Evolutionary conservation across 2,329 filamentous ascomycete genomes (phyloP).

Genomic region (Raffaelea arxii): DNA sequence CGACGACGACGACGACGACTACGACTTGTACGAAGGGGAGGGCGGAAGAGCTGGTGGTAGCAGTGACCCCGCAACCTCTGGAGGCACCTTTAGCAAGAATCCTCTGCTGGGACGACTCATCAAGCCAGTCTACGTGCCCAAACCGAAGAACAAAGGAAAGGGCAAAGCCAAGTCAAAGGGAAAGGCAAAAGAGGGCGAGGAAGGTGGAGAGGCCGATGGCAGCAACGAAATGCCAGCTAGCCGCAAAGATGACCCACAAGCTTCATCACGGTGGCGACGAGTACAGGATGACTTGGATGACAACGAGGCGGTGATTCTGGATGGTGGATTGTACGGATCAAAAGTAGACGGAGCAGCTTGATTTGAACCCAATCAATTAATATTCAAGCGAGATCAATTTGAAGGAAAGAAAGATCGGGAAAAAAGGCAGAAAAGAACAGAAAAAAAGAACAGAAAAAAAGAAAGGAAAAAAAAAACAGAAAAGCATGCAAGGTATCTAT

Average conservation of each 20-base stretch:
- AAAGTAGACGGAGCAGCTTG: too few species aligned
- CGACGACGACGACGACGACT: too few species aligned
- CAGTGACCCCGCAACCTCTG: slow-evolving; percentile 26
- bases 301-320: slow-evolving; percentile 49
- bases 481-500: too few species aligned
- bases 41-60: slow-evolving; percentile 23
- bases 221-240: slow-evolving; percentile 8
- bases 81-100: slow-evolving; percentile 58
- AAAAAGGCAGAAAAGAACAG: neutral
- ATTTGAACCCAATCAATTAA: too few species aligned
- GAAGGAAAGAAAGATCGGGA: neutral
- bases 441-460: neutral
- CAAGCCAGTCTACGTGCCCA: slow-evolving; percentile 46
- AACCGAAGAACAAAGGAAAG: slow-evolving; percentile 32
- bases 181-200: neutral
- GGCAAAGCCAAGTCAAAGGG: neutral
- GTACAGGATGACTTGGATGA: slow-evolving; percentile 51
- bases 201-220: neutral
- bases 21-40: slow-evolving; percentile 17
- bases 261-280: slow-evolving; percentile 41
- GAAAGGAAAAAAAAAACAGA: neutral
- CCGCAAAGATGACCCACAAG: slow-evolving; percentile 24
- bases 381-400: too few species aligned
- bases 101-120: slow-evolving; percentile 56
- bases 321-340: slow-evolving; percentile 39